A percentile compares a stretch with the other conserved stretches of the same genome.
These are phyloP conservation scores for Dendrobium huoshanense DNA, from an alignment of 106 monocot species.

Conservation along the genomic window DNA sequence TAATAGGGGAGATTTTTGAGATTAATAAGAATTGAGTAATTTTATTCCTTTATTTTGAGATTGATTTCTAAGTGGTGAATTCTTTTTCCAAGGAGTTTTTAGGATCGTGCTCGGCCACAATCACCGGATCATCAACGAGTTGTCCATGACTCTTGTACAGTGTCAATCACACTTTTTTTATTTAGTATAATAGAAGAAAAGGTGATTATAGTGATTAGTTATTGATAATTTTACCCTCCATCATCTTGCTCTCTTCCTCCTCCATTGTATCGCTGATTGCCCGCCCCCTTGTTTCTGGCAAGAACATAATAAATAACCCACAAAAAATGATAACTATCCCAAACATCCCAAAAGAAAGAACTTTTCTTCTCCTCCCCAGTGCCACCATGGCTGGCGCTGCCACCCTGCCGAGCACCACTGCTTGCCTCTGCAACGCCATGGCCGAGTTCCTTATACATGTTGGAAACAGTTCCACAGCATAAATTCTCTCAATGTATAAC, in stretches of 20 bases:
- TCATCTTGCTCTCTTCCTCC: constrained; percentile 27
- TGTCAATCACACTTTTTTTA: too few species aligned
- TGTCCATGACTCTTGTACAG: too few species aligned
- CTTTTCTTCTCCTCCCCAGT: constrained; percentile 18
- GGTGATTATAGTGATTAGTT: too few species aligned
- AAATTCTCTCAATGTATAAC: constrained; percentile 37
- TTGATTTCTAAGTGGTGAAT: too few species aligned
- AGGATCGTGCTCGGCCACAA: too few species aligned
- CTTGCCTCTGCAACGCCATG: constrained; percentile 37
- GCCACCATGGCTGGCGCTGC: constrained; percentile 34
- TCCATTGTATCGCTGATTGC: constrained; percentile 39
- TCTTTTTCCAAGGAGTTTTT: too few species aligned
- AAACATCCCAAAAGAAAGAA: constrained; percentile 26
- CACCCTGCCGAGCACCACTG: constrained; percentile 38
- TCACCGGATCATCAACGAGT: too few species aligned
- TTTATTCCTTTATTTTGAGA: too few species aligned
- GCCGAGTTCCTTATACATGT: constrained; percentile 45
- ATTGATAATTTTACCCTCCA: too few species aligned
- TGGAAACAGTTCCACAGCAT: constrained; percentile 30
- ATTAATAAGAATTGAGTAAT: too few species aligned
- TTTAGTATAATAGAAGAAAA: too few species aligned
- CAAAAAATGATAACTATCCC: constrained; percentile 27
- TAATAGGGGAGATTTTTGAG: too few species aligned
- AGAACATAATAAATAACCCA: constrained; percentile 17
- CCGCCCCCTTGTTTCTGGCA: constrained; percentile 40